Conservation (phyloP, 306 rosid genomes). For the Morella rubra region DNA sequence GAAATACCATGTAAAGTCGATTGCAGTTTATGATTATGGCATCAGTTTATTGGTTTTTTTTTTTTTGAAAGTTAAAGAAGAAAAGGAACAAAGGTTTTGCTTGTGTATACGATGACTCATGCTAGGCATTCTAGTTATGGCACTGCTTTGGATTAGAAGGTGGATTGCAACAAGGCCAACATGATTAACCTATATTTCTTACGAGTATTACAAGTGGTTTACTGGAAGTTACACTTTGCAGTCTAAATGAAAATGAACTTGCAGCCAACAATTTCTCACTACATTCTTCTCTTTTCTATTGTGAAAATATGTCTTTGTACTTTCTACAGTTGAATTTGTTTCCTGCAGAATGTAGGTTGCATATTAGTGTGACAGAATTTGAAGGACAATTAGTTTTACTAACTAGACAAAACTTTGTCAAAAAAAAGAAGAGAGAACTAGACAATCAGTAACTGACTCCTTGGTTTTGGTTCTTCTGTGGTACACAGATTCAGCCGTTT, state of each 20-base stretch:
- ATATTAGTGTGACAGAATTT: background rate
- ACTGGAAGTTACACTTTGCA: background rate
- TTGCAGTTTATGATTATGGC: background rate
- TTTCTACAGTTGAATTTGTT: background rate
- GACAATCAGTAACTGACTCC: conserved; percentile 5
- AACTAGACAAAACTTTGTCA: too few species aligned
- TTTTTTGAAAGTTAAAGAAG: background rate
- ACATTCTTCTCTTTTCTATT: background rate
- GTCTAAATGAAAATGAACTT: background rate
- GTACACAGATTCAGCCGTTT: conserved; percentile 58
- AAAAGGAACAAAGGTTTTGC: background rate
- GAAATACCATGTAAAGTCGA: background rate
- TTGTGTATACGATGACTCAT: background rate
- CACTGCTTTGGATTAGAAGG: background rate
- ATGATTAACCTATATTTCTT: background rate
- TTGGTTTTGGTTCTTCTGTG: conserved; percentile 23
- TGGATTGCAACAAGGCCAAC: background rate
- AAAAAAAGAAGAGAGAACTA: background rate
- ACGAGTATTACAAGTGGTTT: background rate
- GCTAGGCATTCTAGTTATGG: background rate
- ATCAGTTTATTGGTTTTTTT: background rate
- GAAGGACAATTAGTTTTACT: background rate
- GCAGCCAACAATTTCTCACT: background rate
- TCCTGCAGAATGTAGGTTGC: background rate
- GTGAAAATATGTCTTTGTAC: background rate